phyloP scores from a whole-genome alignment of 495 filamentous ascomycete genomes.

The Xylaria castorea region DNA sequence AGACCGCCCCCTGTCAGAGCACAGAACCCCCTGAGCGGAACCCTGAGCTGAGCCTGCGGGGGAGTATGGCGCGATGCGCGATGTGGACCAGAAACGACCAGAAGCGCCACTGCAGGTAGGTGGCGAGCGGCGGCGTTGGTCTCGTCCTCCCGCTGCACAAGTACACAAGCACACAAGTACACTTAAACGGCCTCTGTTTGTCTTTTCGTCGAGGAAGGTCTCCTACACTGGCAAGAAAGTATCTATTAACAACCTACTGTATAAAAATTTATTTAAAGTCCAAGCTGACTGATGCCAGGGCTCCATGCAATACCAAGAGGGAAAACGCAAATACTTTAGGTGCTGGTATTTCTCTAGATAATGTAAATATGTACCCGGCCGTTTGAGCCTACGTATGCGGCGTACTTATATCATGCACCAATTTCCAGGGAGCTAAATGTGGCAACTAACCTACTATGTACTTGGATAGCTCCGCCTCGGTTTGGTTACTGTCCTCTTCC shows the following conservation, averaged over 20 bases:
- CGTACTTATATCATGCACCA: constrained; percentile 22
- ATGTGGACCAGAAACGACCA: neutral
- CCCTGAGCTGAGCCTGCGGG: constrained; percentile 13
- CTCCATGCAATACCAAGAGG: neutral
- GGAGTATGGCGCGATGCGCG: constrained; percentile 3
- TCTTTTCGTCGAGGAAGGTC: neutral
- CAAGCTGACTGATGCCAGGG: neutral
- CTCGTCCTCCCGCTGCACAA: neutral
- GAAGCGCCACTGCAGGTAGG: constrained; percentile 14
- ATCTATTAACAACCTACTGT: neutral
- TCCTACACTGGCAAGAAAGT: neutral
- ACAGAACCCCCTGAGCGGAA: constrained; percentile 5
- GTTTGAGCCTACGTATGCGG: neutral
- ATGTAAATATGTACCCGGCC: neutral
- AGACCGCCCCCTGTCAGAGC: neutral
- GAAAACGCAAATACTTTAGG: neutral
- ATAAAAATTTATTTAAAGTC: neutral
- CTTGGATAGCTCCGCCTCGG: neutral
- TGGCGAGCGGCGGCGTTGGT: constrained; percentile 7
- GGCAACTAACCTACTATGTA: constrained; percentile 1
- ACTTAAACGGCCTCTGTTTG: neutral
- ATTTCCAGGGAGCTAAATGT: constrained; percentile 23
- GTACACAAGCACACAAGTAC: neutral
- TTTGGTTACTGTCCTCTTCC: neutral
- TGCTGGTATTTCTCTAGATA: neutral